Base-by-base conservation (phyloP, 345 rosid genomes). In the Passiflora organensis region DNA sequence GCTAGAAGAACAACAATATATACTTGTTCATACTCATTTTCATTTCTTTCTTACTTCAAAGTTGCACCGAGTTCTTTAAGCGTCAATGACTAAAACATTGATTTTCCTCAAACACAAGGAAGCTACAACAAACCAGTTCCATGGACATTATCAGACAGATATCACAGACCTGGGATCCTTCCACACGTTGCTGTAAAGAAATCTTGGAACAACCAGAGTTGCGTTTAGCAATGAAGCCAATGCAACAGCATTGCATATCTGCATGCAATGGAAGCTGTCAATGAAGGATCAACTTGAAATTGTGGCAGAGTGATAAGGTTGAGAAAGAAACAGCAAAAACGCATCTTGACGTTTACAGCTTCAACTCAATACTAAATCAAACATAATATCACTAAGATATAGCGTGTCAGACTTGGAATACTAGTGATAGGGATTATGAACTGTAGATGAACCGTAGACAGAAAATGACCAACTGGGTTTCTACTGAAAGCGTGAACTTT, bases 151-250 rank as follows among this genome's bases (percentile, higher is more conserved):
- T 39, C 45, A 34, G 48, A 64, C 45, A 37, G 51, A 52, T 60
- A 28, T 65, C 16, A 44, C 77, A 54, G 69, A 88, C 96, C 96
- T 91, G 1, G 96, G 94, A 80, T 91, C 98, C 67, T 81, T 88
- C 98, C 96, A 88, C n/a, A 88, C 95, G 58, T 82, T 91, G 83
- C 98, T 91, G 80, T 88, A 88, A 42, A 86, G 86, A 73, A 91
- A 88, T 74, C 66, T 77, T 10, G 98, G 98, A 63, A 86, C 67
- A 67, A 82, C 80, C 50, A 91, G 71, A 50, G 89, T 82, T 18
- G 95, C 90, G 3, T 91, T 82, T 15, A 91, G 93, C 51, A 86
- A 68, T 48, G 83, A 75, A 19, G 98, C 93, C 74, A 86, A 78
- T 0, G 95, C 74, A 58, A 88, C 86, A 19, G 87, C 88, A 39